Evolutionary conservation across 163 green algal genomes (phyloP).

Genomic region (Trebouxiophyceae sp.): DNA sequence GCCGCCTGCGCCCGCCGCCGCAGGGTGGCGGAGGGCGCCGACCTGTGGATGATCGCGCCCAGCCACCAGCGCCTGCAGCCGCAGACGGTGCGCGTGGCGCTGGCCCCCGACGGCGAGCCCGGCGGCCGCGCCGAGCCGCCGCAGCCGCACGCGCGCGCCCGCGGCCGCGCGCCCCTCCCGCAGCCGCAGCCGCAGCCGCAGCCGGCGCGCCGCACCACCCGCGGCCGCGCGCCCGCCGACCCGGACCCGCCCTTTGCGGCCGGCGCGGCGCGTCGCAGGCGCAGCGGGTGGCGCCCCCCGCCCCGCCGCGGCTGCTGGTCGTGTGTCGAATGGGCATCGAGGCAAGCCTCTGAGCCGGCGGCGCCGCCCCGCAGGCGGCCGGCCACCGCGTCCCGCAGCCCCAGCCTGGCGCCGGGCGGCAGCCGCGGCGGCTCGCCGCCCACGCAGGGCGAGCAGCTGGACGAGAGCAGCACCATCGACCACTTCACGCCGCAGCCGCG

Average conservation of each 20-base stretch:
- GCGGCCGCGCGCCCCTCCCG: background rate
- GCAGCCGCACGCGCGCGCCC: background rate
- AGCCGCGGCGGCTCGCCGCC: too few relatives aligned
- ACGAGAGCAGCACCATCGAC: too few relatives aligned
- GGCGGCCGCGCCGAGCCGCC: conserved; percentile 3
- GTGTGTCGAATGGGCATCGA: too few relatives aligned
- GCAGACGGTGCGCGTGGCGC: conserved; percentile 6
- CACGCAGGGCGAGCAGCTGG: too few relatives aligned
- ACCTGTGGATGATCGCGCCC: conserved; percentile 16
- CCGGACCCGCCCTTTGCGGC: background rate
- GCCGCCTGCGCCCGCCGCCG: background rate
- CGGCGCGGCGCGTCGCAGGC: conserved; percentile 9
- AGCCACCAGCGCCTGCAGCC: background rate
- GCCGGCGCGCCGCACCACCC: conserved; percentile 1
- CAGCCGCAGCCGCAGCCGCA: background rate
- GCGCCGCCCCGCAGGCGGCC: too few relatives aligned
- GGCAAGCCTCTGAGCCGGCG: too few relatives aligned
- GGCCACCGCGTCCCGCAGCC: too few relatives aligned
- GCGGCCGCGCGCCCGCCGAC: conserved; percentile 7
- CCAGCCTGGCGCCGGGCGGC: too few relatives aligned
- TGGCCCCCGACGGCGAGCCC: conserved; percentile 2
- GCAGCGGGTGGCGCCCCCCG: too few relatives aligned
- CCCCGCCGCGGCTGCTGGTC: too few relatives aligned
- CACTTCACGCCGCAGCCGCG: too few relatives aligned
- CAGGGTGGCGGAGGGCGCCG: conserved; percentile 15